Base-by-base conservation (phyloP, 306 rosid genomes). In the Castanea crenata region DNA sequence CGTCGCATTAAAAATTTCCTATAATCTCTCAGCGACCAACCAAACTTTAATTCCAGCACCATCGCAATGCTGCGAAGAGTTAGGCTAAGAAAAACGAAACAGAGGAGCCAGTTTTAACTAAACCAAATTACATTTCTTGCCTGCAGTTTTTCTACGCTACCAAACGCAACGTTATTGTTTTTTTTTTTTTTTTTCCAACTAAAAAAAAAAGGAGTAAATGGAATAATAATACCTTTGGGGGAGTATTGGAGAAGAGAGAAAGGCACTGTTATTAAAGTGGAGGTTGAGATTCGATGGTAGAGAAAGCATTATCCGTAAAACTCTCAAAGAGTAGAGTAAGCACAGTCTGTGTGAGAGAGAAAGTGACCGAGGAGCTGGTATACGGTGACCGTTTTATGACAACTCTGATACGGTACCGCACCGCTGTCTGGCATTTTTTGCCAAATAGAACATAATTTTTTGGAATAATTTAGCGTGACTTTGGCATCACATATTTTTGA, bases 291-390 rank as follows among this genome's bases (percentile, higher is more conserved):
- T 52, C 20, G 80, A 77, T 27, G 85, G 63, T 27, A 79, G 80
- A 55, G 85, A 77, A 62, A 63, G 78, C 85, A 84, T 84, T 68
- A 38, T 67, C 80, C 11, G 4, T 49, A 11, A 49, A 49, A 49
- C 54, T 49, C 54, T 27, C 31, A 35, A 25, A 63, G 69, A 63
- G 11, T 3, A 12, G 44, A 25, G 69, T 19, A 49, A 41, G n/a
- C 2, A 3, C 1, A 49, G 15, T 1, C 2, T 25, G 5, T 21
- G 34, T 4, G 27, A 21, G 78, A 18, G 31, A 41, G 59, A 10
- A 11, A 21, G 31, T 9, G 54, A 49, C 15, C 15, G 5, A 49
- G 5, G 0, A 13, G 54, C 54, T 49, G 54, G 54, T 12, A 49
- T 49, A 12, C 54, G 54, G 16, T 12, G 16, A 49, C 54, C 54